Evolutionary conservation across 1,284 basidiomycete genomes (phyloP).

Genomic region (Fomitopsis schrenkii): DNA sequence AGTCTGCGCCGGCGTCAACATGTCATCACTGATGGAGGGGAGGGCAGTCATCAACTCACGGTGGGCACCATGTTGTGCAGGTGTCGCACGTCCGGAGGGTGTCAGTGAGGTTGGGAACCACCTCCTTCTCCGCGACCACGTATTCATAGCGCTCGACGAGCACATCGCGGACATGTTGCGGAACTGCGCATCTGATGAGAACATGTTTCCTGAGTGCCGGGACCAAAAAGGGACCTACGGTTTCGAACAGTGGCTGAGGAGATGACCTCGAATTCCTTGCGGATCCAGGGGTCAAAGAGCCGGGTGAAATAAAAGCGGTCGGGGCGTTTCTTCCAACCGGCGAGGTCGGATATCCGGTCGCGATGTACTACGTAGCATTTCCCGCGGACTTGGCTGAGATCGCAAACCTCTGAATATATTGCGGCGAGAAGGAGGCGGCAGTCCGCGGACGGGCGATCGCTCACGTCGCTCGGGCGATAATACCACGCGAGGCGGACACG

Average conservation of each 20-base stretch:
- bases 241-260: constrained; percentile 86
- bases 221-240: constrained; percentile 50
- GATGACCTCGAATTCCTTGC: constrained; percentile 97
- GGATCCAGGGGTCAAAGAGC: constrained; percentile 96
- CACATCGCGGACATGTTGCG: constrained; percentile 71
- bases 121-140: constrained; percentile 90
- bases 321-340: constrained; percentile 93
- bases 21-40: constrained; percentile 3
- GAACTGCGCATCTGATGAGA: constrained; percentile 48
- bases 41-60: constrained; percentile 45
- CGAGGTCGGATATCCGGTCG: constrained; percentile 90
- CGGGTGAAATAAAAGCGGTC: constrained; percentile 95
- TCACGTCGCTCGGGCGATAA: constrained; percentile 88
- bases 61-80: constrained; percentile 86
- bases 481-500: constrained; percentile 91
- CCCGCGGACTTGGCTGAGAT: constrained; percentile 86
- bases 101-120: constrained; percentile 89
- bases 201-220: neutral
- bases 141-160: constrained; percentile 89
- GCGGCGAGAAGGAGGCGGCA: constrained; percentile 88
- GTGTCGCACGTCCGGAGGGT: constrained; percentile 80
- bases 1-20: constrained; percentile 43
- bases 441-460: constrained; percentile 81
- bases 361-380: constrained; percentile 92
- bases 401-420: constrained; percentile 93